Evolutionary conservation across 768 basidiomycete species (phyloP), one percentile per base, ranked within the genome.

Genomic region (Boletus fagicola): DNA sequence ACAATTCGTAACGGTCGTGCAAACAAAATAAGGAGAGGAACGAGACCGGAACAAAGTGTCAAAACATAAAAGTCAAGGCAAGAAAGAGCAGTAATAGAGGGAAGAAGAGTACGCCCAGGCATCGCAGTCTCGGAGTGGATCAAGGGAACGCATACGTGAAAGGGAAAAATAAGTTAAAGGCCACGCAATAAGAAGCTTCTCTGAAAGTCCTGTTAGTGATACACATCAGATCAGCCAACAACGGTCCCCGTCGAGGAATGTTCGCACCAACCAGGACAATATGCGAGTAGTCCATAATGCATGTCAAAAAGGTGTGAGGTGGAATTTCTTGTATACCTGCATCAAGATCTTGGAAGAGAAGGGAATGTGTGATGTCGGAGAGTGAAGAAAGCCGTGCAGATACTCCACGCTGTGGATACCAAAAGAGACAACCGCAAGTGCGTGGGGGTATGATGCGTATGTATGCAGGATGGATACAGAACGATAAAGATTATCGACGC

Each of bases 391-490:
- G 28, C 49, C 49, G 57, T 53, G 56, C 40, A 58, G 51, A 63
- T 53, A 56, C 60, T 59, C 59, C 61, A 61, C 56, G 48, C 35
- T 45, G 30, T 48, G 57, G 54, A 46, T 57, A 55, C 61, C 62
- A 60, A 60, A 59, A 58, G 49, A 61, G 54, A 62, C 56, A 62
- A 50, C 54, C 57, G 58, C 57, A 53, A 45, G 56, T 58, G 58
- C 49, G 61, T 55, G 57, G 36, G 65, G 63, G 62, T 71, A 71
- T 69, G 65, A 48, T 65, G 63, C 58, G 62, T 59, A 58, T 69
- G 60, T 49, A 45, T 63, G 70, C 60, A 64, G 62, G 68, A 70
- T 68, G 66, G 70, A 73, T 71, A 73, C 72, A 72, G 45, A 72
- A 63, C 59, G 69, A 67, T 67, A 68, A 71, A 51, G 54, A 63